Evolutionary conservation across 2,329 filamentous ascomycete genomes (phyloP).

Genomic region (Fonsecaea pedrosoi): DNA sequence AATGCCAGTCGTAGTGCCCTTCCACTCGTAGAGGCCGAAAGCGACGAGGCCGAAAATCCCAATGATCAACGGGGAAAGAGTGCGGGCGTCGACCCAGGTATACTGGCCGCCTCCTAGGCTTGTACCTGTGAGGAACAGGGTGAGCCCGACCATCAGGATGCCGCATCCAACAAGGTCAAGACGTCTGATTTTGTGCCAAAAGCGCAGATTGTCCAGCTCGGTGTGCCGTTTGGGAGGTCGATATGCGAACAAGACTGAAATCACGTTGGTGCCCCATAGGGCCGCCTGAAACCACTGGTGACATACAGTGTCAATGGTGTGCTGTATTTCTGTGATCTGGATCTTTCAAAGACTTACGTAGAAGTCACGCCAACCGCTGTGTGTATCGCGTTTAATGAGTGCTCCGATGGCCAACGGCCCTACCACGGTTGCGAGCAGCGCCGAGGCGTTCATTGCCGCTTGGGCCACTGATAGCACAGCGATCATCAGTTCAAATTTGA

Average conservation of each 20-base stretch:
- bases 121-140: constrained; percentile 20
- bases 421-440: constrained; percentile 1
- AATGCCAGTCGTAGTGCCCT: constrained; percentile 28
- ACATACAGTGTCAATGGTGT: constrained; percentile 8
- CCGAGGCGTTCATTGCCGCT: constrained; percentile 21
- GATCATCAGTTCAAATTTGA: not conserved
- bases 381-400: constrained; percentile 17
- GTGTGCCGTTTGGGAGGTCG: constrained; percentile 27
- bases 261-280: constrained; percentile 20
- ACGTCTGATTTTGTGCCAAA: constrained; percentile 14
- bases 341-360: not conserved
- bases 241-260: constrained; percentile 22
- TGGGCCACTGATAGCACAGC: constrained; percentile 19
- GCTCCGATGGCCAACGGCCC: constrained; percentile 27
- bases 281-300: constrained; percentile 28
- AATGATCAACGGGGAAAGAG: constrained; percentile 17
- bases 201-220: constrained; percentile 18
- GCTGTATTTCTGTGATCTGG: not conserved
- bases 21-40: constrained; percentile 30
- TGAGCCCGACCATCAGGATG: constrained; percentile 23
- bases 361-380: constrained; percentile 26
- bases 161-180: constrained; percentile 23
- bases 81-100: constrained; percentile 20
- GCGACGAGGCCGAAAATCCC: constrained; percentile 17
- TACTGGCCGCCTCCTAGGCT: constrained; percentile 28